phyloP scores from a whole-genome alignment of 2,329 filamentous ascomycete species.

The Cytospora leucostoma region DNA sequence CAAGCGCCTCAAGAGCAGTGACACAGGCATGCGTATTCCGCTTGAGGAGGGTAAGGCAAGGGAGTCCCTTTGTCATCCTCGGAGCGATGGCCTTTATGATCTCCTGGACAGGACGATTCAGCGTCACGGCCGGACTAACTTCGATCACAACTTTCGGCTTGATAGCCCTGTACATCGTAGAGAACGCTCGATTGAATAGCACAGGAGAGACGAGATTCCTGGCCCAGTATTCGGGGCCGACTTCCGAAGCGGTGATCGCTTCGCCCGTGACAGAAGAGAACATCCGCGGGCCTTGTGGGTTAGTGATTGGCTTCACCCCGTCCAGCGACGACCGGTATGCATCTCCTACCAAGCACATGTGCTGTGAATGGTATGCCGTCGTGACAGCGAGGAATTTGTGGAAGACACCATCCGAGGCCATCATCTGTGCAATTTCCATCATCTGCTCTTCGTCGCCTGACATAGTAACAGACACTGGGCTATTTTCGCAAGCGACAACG shows the following conservation, averaged over 20 bases:
- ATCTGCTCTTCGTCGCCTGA: slow-evolving; percentile 43
- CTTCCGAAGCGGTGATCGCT: slow-evolving; percentile 26
- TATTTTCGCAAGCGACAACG: slow-evolving; percentile 48
- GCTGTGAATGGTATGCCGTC: slow-evolving; percentile 48
- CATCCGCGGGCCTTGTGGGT: slow-evolving; percentile 34
- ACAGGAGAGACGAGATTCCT: slow-evolving; percentile 49
- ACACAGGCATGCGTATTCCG: slow-evolving; percentile 10
- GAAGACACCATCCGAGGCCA: slow-evolving; percentile 38
- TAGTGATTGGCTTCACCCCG: slow-evolving; percentile 26
- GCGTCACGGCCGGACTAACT: slow-evolving; percentile 42
- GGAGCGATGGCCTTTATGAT: slow-evolving; percentile 29
- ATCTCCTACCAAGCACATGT: slow-evolving; percentile 44
- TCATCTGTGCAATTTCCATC: slow-evolving; percentile 35
- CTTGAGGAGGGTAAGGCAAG: slow-evolving; percentile 19
- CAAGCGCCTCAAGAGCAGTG: slow-evolving; percentile 36
- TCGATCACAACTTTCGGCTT: slow-evolving; percentile 44
- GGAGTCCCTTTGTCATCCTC: slow-evolving; percentile 6
- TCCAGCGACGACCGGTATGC: slow-evolving; percentile 39
- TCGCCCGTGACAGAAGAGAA: slow-evolving; percentile 43
- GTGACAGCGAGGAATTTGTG: slow-evolving; percentile 41
- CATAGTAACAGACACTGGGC: slow-evolving; percentile 45
- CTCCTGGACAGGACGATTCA: slow-evolving; percentile 42
- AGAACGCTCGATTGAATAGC: slow-evolving; percentile 45
- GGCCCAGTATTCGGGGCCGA: slow-evolving; percentile 47
- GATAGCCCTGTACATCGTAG: slow-evolving; percentile 34